Conservation (phyloP, 768 basidiomycete species). For the Mycena galopus region DNA sequence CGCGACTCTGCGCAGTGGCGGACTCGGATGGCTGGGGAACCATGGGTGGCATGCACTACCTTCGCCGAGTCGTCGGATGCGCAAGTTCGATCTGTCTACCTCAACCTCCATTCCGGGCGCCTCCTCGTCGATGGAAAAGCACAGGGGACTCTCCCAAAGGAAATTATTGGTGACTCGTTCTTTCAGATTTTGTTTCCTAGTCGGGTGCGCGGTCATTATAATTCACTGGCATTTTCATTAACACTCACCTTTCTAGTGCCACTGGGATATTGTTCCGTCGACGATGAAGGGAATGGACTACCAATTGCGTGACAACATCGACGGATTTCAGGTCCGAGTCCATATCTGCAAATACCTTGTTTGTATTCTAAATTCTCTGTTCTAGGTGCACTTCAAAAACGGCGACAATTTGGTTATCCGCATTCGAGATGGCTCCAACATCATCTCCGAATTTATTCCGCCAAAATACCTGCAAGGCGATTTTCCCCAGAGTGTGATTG, state of each 20-base stretch:
- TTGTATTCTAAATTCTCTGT: neutral
- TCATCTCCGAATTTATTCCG: constrained; percentile 22
- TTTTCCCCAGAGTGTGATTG: neutral
- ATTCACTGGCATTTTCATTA: neutral
- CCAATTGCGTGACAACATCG: constrained; percentile 16
- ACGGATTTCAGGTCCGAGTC: constrained; percentile 9
- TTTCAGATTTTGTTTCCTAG: constrained; percentile 34
- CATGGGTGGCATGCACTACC: constrained; percentile 47
- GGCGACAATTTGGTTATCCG: constrained; percentile 7
- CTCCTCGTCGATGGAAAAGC: constrained; percentile 58
- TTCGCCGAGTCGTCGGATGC: constrained; percentile 3
- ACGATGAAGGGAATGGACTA: constrained; percentile 26
- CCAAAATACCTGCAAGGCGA: constrained; percentile 9
- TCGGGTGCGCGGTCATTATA: neutral
- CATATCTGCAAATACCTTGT: neutral
- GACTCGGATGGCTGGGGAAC: constrained; percentile 35
- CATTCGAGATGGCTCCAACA: neutral
- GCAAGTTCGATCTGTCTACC: constrained; percentile 46
- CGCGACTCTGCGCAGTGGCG: constrained; percentile 9
- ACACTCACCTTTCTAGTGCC: neutral
- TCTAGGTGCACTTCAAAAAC: constrained; percentile 24
- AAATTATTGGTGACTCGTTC: constrained; percentile 46
- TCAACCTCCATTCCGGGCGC: constrained; percentile 57
- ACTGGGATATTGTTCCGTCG: constrained; percentile 15
- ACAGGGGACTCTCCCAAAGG: constrained; percentile 52